Base-by-base conservation (phyloP, 768 basidiomycete species). In the Mycena metata region DNA sequence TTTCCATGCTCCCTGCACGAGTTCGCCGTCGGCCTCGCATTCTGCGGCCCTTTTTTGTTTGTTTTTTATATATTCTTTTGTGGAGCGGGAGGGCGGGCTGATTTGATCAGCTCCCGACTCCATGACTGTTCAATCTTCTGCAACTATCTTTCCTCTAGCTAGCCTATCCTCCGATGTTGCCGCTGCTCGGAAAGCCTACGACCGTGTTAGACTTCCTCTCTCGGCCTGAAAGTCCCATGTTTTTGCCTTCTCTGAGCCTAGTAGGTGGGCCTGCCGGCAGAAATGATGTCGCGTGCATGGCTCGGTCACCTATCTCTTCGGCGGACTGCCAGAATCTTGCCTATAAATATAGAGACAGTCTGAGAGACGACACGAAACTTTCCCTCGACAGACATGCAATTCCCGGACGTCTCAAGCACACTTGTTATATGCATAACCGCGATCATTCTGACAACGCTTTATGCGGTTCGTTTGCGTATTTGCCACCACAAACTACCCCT, bases 401-500 rank as follows among this genome's bases (percentile, higher is more conserved):
- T 24, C 47, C 23, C 26, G 47, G 47, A 49, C 47, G 47, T 24
- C 4, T 24, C 24, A 49, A 21, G 21, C 47, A 49, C 47, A 21
- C 23, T 46, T n/a, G 19, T 49, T 49, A 21, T 49, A 49, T 49
- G 47, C 47, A 49, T 24, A 12, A 24, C 24, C 47, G 13, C 24
- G 12, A 49, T 49, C 47, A 49, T 49, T 49, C 24, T 49, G 16
- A 49, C 47, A 49, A 49, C 47, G 15, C 47, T 49, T 21, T 49
- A 49, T 23, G 47, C 47, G 23, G 47, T 49, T 49, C 47, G 26
- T 49, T 49, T 49, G 23, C 24, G 47, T 49, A 24, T 24, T 49
- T 23, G 12, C 47, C 47, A 24, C 47, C 47, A 49, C 24, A 58
- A 58, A 45, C 26, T 58, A 23, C 56, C 56, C 17, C 56, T 58